These are phyloP conservation scores for Batkoa obscura DNA, from an alignment of 371 early-diverging fungal genomes.

Conservation along the genomic window DNA sequence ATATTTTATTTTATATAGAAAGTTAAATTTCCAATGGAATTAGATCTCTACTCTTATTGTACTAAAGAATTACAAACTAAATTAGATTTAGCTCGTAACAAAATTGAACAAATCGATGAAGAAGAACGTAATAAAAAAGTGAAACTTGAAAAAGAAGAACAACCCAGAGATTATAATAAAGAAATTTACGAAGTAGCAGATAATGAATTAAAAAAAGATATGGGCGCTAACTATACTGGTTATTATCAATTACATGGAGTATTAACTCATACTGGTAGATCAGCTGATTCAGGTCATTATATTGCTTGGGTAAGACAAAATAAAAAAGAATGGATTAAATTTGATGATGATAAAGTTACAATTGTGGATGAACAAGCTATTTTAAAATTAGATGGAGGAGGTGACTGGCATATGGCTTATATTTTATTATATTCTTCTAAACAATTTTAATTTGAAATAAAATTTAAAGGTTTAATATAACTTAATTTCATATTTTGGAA, in stretches of 20 bases:
- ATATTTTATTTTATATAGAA: conserved; percentile 19
- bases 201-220: conserved; percentile 42
- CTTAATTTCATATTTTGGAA: no score
- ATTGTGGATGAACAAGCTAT: conserved; percentile 70
- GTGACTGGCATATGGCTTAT: conserved; percentile 73
- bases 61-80: conserved; percentile 67
- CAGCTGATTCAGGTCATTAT: conserved; percentile 77
- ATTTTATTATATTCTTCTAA: conserved; percentile 49
- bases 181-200: conserved; percentile 11
- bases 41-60: conserved; percentile 71
- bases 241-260: conserved; percentile 67
- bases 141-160: conserved; percentile 12
- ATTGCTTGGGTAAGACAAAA: conserved; percentile 73
- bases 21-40: conserved; percentile 82
- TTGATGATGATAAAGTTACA: conserved; percentile 89
- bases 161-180: conserved; percentile 7
- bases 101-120: conserved; percentile 31
- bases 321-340: conserved; percentile 64
- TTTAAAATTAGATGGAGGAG: conserved; percentile 74
- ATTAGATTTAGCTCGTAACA: conserved; percentile 44
- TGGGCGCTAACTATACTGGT: conserved; percentile 61
- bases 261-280: conserved; percentile 68
- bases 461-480: no score
- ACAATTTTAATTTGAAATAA: no score
- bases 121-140: background rate